Evolutionary conservation across 495 filamentous ascomycete species (phyloP), one percentile per base, ranked within the genome.

Genomic region (Staphylotrichum longicolle): DNA sequence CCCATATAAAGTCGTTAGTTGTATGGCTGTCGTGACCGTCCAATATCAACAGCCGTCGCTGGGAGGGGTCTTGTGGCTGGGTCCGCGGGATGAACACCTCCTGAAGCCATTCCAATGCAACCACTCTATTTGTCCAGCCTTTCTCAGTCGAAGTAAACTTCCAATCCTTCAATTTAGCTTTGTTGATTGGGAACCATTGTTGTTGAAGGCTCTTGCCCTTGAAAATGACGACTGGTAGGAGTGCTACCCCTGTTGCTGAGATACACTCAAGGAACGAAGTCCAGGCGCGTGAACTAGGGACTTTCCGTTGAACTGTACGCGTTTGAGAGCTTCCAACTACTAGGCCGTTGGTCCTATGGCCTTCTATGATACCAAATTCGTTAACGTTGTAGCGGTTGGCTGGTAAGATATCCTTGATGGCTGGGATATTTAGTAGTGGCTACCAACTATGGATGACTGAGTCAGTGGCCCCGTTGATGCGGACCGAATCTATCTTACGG

Each of bases 21-120:
- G 47, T 27, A 46, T 73, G 63, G 37, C 54, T 63, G 8, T 58
- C 46, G 56, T 73, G 55, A 48, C 63, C 62, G 37, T 76, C 65
- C 10, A 75, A 27, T 49, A 77, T 71, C 9, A 77, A 63, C 0
- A 78, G 59, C 30, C 72, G 60, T 3, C 2, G 3, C 1, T 47
- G 0, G 37, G 47, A 68, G 61, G 54, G 49, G 40, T 20, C 66
- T 45, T 32, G 42, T 44, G 47, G 62, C 54, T 39, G 32, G 44
- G 64, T 61, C 27, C 14, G 45, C 5, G 61, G 68, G 49, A 68
- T 69, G 50, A 63, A 66, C 0, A 57, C 39, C 20, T 15, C 9
- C 6, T 48, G 5, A 2, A 66, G 57, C 64, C 54, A 66, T 54
- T 63, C 34, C 0, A 63, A 1, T 2, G 45, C 60, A 34, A 54